phyloP scores from a whole-genome alignment of 1,284 basidiomycete species.

The Pyrrhoderma lamaoense region DNA sequence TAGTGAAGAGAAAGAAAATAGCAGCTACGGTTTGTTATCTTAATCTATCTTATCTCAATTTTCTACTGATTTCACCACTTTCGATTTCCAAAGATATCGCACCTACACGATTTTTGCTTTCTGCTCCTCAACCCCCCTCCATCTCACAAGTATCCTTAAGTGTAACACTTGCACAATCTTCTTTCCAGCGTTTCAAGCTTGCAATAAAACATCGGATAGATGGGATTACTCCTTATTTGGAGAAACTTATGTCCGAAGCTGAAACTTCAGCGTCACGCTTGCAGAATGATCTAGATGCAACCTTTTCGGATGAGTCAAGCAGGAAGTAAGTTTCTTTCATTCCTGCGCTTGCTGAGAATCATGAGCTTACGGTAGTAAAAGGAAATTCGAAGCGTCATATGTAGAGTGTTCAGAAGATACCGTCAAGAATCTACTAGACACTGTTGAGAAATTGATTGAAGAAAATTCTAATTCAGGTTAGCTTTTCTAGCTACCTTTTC shows the following conservation, averaged over 20 bases:
- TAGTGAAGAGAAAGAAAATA: conserved; percentile 23
- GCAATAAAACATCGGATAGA: conserved; percentile 49
- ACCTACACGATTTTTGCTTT: conserved; percentile 49
- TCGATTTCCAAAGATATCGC: conserved; percentile 36
- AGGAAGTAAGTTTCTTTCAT: conserved; percentile 23
- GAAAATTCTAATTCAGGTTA: conserved; percentile 7
- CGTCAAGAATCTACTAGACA: conserved; percentile 3
- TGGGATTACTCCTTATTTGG: conserved; percentile 51
- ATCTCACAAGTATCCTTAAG: conserved; percentile 35
- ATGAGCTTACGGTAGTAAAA: no score
- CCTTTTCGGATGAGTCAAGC: conserved; percentile 33
- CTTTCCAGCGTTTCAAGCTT: conserved; percentile 52
- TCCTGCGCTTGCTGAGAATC: no score
- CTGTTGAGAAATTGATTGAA: conserved; percentile 3
- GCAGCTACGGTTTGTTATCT: conserved; percentile 28
- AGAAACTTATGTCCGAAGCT: conserved; percentile 47
- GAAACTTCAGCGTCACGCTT: conserved; percentile 51
- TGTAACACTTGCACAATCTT: conserved; percentile 32
- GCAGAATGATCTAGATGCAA: conserved; percentile 45
- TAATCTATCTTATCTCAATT: not conserved
- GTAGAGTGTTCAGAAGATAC: conserved; percentile 6
- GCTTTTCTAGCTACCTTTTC: not conserved
- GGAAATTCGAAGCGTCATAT: not conserved
- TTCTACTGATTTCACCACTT: conserved; percentile 16
- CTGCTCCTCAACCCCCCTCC: conserved; percentile 39